Conservation (phyloP, 768 basidiomycete genomes). For the Trametes villosa region DNA sequence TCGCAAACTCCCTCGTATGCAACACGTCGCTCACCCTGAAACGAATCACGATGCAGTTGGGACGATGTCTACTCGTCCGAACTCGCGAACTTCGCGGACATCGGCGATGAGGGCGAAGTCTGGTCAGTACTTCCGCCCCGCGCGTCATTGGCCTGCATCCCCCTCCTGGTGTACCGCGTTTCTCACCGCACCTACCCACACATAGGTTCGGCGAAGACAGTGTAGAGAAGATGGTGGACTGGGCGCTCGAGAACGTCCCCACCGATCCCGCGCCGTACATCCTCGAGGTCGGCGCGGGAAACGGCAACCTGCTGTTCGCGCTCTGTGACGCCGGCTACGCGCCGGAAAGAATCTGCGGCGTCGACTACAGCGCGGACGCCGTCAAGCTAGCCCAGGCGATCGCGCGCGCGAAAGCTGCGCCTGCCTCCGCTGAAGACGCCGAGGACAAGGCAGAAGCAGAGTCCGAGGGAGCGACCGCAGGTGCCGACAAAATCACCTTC, state of each 20-base stretch:
- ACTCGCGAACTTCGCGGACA: slow-evolving; percentile 71
- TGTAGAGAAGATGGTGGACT: slow-evolving; percentile 79
- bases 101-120: slow-evolving; percentile 83
- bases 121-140: slow-evolving; percentile 58
- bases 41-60: slow-evolving; percentile 55
- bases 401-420: slow-evolving; percentile 40
- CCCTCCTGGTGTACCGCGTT: background rate
- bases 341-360: slow-evolving; percentile 54
- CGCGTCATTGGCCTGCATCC: background rate
- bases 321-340: slow-evolving; percentile 70
- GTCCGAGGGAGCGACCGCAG: background rate
- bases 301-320: slow-evolving; percentile 76
- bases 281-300: slow-evolving; percentile 82
- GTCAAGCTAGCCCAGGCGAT: slow-evolving; percentile 65
- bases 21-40: too few relatives aligned
- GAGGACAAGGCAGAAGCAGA: background rate
- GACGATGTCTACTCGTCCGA: slow-evolving; percentile 76
- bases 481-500: slow-evolving; percentile 48
- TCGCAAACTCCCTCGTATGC: slow-evolving; percentile 4
- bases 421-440: background rate
- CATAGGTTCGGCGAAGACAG: slow-evolving; percentile 80
- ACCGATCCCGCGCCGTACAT: slow-evolving; percentile 48
- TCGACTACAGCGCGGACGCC: slow-evolving; percentile 80
- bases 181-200: background rate
- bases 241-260: slow-evolving; percentile 62